phyloP scores from a whole-genome alignment of 768 basidiomycete species.

The Pulveroboletus sp. region DNA sequence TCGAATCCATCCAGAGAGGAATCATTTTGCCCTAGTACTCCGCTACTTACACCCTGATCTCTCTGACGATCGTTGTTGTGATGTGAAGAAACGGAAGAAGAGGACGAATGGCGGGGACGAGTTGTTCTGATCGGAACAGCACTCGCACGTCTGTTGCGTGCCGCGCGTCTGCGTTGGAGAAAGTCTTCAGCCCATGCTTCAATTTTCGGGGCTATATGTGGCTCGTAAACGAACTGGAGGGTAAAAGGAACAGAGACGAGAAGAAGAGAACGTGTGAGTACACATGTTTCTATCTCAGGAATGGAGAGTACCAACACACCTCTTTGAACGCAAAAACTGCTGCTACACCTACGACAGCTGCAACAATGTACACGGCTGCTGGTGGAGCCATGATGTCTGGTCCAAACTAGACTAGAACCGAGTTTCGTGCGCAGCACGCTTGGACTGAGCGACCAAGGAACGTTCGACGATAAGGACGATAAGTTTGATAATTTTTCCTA shows the following conservation, averaged over 20 bases:
- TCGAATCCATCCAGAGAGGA: slow-evolving; percentile 34
- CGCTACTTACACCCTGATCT: not conserved
- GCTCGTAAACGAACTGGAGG: slow-evolving; percentile 61
- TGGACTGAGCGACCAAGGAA: not conserved
- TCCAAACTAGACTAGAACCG: slow-evolving; percentile 4
- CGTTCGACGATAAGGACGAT: not conserved
- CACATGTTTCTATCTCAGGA: slow-evolving; percentile 10
- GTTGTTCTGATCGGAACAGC: slow-evolving; percentile 19
- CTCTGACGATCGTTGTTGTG: slow-evolving; percentile 6
- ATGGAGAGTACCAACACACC: slow-evolving; percentile 33
- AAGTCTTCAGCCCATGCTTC: slow-evolving; percentile 41
- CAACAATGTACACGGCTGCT: slow-evolving; percentile 46
- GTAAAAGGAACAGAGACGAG: not conserved
- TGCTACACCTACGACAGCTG: slow-evolving; percentile 46
- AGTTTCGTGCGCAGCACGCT: slow-evolving; percentile 12
- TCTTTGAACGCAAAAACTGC: slow-evolving; percentile 55
- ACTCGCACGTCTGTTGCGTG: slow-evolving; percentile 23
- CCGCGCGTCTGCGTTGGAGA: slow-evolving; percentile 28
- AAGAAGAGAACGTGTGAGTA: slow-evolving; percentile 14
- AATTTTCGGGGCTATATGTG: slow-evolving; percentile 58
- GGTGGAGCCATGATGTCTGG: slow-evolving; percentile 23
- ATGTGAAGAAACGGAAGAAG: slow-evolving; percentile 8
- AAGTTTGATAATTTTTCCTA: not conserved
- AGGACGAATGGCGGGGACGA: slow-evolving; percentile 11
- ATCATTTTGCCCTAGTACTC: slow-evolving; percentile 16